Evolutionary conservation across 192 early-diverging fungal species (phyloP).

Genomic region (Chytriomyces sp.): DNA sequence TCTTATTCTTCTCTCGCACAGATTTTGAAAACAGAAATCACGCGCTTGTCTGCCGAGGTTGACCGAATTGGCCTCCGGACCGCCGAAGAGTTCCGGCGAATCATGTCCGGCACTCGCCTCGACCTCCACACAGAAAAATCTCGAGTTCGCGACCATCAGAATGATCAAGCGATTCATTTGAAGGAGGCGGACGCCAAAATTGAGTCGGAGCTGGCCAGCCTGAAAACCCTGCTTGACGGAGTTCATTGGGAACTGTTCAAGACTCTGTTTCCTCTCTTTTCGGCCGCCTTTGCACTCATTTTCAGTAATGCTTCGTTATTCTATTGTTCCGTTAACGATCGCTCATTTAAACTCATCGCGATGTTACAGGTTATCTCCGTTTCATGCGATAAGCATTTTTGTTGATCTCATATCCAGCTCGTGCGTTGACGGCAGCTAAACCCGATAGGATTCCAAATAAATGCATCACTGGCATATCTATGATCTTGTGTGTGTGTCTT

Average conservation of each 20-base stretch:
- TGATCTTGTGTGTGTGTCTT: background rate
- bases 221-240: constrained; percentile 86
- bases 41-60: constrained; percentile 77
- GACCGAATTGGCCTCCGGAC: constrained; percentile 71
- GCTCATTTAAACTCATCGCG: background rate
- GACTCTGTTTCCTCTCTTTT: constrained; percentile 57
- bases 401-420: background rate
- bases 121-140: constrained; percentile 91
- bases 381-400: constrained; percentile 36
- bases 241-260: constrained; percentile 74
- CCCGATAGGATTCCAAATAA: background rate
- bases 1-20: background rate
- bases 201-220: constrained; percentile 82
- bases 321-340: background rate
- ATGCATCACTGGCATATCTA: background rate
- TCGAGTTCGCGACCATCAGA: constrained; percentile 82
- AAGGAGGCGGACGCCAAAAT: constrained; percentile 86
- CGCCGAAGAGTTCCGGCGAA: constrained; percentile 80
- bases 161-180: constrained; percentile 81
- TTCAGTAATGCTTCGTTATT: constrained; percentile 43
- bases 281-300: constrained; percentile 47
- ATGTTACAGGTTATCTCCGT: constrained; percentile 37
- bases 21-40: constrained; percentile 77
- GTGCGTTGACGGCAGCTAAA: background rate
- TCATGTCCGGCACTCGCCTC: constrained; percentile 82